phyloP scores from a whole-genome alignment of 2,329 filamentous ascomycete species.

The Orbilia ellipsospora region DNA sequence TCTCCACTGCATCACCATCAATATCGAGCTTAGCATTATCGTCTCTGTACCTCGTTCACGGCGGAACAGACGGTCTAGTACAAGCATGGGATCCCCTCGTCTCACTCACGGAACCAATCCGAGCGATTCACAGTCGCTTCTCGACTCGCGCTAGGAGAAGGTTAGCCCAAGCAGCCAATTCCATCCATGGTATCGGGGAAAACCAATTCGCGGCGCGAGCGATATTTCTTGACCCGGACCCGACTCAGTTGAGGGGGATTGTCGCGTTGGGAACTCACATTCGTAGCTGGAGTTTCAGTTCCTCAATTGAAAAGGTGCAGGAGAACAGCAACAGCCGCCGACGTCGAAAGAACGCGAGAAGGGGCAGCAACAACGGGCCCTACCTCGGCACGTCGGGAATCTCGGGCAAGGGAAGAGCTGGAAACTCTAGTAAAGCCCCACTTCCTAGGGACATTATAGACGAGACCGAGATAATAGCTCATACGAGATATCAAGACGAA shows the following conservation, averaged over 20 bases:
- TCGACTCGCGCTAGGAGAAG: conserved; percentile 84
- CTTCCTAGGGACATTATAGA: conserved; percentile 84
- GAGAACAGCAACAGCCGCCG: conserved; percentile 67
- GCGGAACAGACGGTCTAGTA: conserved; percentile 92
- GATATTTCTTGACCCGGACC: conserved; percentile 86
- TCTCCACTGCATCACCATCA: conserved; percentile 89
- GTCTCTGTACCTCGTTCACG: conserved; percentile 88
- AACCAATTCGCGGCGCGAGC: conserved; percentile 85
- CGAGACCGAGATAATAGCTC: conserved; percentile 78
- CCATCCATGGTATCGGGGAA: conserved; percentile 74
- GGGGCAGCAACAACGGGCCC: conserved; percentile 58
- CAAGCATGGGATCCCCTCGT: conserved; percentile 97
- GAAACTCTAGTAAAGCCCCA: conserved; percentile 73
- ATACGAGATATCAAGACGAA: conserved; percentile 62
- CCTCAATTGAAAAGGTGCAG: conserved; percentile 77
- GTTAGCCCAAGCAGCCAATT: conserved; percentile 67
- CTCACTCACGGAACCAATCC: conserved; percentile 79
- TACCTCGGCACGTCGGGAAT: conserved; percentile 5
- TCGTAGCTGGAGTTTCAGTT: conserved; percentile 94
- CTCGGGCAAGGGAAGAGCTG: conserved; percentile 66
- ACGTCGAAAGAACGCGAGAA: conserved; percentile 66
- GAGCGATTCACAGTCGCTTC: conserved; percentile 87
- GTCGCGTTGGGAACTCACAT: conserved; percentile 87
- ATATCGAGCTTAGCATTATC: conserved; percentile 85
- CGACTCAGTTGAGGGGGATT: conserved; percentile 84